These are phyloP conservation scores for Verticillium nubilum DNA, from an alignment of 2,329 filamentous ascomycete species.

Conservation along the genomic window DNA sequence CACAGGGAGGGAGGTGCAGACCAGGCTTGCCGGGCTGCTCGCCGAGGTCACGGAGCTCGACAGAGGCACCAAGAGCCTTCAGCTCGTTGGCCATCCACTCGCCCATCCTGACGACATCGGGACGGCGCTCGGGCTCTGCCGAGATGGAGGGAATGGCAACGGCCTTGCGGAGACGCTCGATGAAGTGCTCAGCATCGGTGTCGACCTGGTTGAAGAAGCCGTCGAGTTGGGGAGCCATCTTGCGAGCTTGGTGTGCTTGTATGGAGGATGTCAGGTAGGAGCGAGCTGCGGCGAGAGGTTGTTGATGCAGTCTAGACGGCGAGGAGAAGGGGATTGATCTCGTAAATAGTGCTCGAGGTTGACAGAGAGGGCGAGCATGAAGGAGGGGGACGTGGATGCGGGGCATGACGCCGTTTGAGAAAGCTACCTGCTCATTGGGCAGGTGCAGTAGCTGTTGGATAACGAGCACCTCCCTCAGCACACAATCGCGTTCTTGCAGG, in stretches of 20 bases:
- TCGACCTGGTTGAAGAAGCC: slow-evolving; percentile 93
- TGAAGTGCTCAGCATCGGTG: slow-evolving; percentile 70
- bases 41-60: slow-evolving; percentile 81
- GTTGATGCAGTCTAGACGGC: slow-evolving; percentile 6
- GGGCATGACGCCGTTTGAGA: slow-evolving; percentile 32
- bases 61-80: slow-evolving; percentile 74
- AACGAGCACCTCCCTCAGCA: not conserved
- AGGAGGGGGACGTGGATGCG: slow-evolving; percentile 35
- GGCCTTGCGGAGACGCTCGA: slow-evolving; percentile 82
- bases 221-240: slow-evolving; percentile 88
- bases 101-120: slow-evolving; percentile 95
- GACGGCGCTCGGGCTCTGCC: slow-evolving; percentile 79
- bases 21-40: slow-evolving; percentile 89
- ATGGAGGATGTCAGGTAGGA: slow-evolving; percentile 49
- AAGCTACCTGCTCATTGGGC: slow-evolving; percentile 4
- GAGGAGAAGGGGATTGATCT: slow-evolving; percentile 8
- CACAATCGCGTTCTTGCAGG: not conserved
- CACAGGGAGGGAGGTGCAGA: slow-evolving; percentile 85
- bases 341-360: slow-evolving; percentile 4
- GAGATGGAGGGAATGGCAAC: slow-evolving; percentile 97
- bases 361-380: slow-evolving; percentile 7
- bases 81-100: slow-evolving; percentile 84
- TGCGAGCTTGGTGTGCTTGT: slow-evolving; percentile 56
- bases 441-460: not conserved
- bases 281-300: slow-evolving; percentile 17